A percentile compares a stretch with the other conserved stretches of the same genome.
These are phyloP conservation scores for Nigrospora osmanthi DNA, from an alignment of 2,329 filamentous ascomycete genomes.

Conservation along the genomic window DNA sequence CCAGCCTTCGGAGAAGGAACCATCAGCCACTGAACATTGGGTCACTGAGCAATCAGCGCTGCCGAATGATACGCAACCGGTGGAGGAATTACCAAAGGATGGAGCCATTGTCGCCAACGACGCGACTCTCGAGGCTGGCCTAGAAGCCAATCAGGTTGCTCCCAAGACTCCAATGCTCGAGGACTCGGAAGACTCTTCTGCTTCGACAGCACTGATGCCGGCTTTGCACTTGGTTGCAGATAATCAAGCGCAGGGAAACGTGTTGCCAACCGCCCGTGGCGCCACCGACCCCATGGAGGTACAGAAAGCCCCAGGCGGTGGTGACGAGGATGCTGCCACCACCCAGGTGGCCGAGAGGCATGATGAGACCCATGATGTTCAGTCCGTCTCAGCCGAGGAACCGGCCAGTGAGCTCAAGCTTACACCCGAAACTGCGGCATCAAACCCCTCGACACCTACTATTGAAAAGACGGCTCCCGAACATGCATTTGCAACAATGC, in stretches of 20 bases:
- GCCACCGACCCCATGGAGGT: too few relatives aligned
- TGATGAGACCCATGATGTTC: too few relatives aligned
- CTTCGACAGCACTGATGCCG: neutral
- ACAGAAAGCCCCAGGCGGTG: too few relatives aligned
- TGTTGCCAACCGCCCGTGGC: neutral
- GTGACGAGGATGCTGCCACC: too few relatives aligned
- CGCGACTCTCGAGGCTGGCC: slow-evolving; percentile 1
- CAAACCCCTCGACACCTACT: too few relatives aligned
- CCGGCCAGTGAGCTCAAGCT: too few relatives aligned
- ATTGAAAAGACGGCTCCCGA: too few relatives aligned
- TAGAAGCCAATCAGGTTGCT: slow-evolving; percentile 1
- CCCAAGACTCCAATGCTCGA: neutral
- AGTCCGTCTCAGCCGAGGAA: too few relatives aligned
- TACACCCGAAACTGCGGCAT: too few relatives aligned
- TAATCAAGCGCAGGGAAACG: neutral
- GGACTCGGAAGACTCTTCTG: too few relatives aligned
- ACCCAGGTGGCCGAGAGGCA: too few relatives aligned
- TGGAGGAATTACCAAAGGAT: neutral
- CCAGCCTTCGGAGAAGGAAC: slow-evolving; percentile 2
- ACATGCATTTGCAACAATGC: too few relatives aligned
- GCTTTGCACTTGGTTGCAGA: neutral
- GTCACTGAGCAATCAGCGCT: neutral
- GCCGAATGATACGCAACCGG: slow-evolving; percentile 2
- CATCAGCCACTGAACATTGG: slow-evolving; percentile 2
- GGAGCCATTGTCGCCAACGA: slow-evolving; percentile 1